These are phyloP conservation scores for Tripterygium wilfordii DNA, from an alignment of 177 flowering plant species.

Conservation along the genomic window DNA sequence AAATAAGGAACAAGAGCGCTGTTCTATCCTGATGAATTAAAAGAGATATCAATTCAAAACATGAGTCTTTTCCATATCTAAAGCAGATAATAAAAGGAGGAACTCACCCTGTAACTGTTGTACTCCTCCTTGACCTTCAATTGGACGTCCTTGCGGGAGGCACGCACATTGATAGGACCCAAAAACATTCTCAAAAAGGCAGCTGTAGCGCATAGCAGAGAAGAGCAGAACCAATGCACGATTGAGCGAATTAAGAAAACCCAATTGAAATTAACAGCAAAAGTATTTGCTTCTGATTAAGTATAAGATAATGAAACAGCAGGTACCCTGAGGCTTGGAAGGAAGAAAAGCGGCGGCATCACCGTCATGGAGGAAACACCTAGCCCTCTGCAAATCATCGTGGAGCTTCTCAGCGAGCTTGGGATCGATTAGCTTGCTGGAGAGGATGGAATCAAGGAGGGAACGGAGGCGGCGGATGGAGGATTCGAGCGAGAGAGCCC, in stretches of 20 bases:
- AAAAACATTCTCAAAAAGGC: slow-evolving; percentile 83
- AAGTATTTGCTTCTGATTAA: too few relatives aligned
- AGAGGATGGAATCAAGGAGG: slow-evolving; percentile 28
- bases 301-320: too few relatives aligned
- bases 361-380: slow-evolving; percentile 53
- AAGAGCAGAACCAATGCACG: too few relatives aligned
- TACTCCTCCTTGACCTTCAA: slow-evolving; percentile 95
- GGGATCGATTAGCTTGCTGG: slow-evolving; percentile 30
- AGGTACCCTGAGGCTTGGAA: slow-evolving; percentile 47
- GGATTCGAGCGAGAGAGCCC: slow-evolving; percentile 50
- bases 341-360: slow-evolving; percentile 71
- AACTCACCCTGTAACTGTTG: slow-evolving; percentile 76
- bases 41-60: too few relatives aligned
- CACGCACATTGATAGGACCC: slow-evolving; percentile 90
- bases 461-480: slow-evolving; percentile 35
- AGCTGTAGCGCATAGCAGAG: too few relatives aligned
- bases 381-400: slow-evolving; percentile 59
- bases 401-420: slow-evolving; percentile 59
- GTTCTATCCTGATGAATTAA: slow-evolving; percentile 95
- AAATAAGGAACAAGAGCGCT: slow-evolving; percentile 72
- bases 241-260: too few relatives aligned
- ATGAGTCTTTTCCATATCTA: too few relatives aligned
- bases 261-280: too few relatives aligned
- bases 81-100: too few relatives aligned
- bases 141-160: slow-evolving; percentile 77